Base-by-base conservation (phyloP, 1,139 yeast species). In the Barnettozyma hawaiiensis region DNA sequence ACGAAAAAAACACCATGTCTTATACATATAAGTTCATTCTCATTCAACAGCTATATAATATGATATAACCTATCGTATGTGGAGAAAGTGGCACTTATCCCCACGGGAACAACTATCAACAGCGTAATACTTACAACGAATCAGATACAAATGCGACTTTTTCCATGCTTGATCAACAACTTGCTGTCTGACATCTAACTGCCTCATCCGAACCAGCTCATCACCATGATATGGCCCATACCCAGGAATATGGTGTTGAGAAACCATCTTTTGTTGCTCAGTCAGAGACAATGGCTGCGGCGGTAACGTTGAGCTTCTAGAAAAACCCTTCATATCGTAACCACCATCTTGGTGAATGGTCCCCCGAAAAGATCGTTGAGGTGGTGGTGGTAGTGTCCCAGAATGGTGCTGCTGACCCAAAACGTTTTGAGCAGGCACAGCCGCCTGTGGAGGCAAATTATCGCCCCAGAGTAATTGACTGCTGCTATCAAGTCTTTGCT, bases 51-150 rank as follows among this genome's bases (percentile, higher is more conserved):
- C n/a, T n/a, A n/a, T n/a, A n/a, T n/a, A n/a, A n/a, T n/a, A n/a
- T n/a, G n/a, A n/a, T n/a, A n/a, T n/a, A n/a, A n/a, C n/a, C n/a
- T 23, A 16, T 21, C 34, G 35, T 8, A 41, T 14, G 35, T 46
- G 49, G 5, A 46, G 4, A 26, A 37, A 44, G 9, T 34, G 26
- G 20, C 49, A 46, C 10, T 15, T 12, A 7, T 46, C 40, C 2
- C 42, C 49, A 10, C 31, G 23, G 9, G 28, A 14, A 35, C 46
- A 42, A 20, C 23, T 20, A 6, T 35, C 21, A 7, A 10, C 15
- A 2, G 12, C 7, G 16, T 16, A 42, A 18, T 16, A 46, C 9
- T 18, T 28, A 23, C 49, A 46, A 3, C 21, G 18, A 8, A 24
- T 12, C 15, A 31, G 33, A 26, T 35, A 29, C 4, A 24, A 12